Conservation (phyloP, 208 protist species). For the Crithidia thermophila region DNA sequence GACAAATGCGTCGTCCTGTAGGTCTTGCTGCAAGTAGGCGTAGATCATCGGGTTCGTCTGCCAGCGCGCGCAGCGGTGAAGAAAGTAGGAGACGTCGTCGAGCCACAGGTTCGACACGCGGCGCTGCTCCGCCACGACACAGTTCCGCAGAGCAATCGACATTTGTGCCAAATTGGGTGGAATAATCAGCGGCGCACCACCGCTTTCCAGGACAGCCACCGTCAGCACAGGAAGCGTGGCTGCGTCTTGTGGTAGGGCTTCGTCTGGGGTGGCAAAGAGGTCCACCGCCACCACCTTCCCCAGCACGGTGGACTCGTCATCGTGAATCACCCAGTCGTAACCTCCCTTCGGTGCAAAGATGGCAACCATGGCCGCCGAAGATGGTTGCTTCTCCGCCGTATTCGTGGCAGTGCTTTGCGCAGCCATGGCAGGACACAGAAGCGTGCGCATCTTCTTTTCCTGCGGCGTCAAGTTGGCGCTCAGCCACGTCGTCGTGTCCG, state of each 20-base stretch:
- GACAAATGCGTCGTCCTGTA: slow-evolving; percentile 80
- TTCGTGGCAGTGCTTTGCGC: too few species aligned
- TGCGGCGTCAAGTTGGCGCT: not conserved
- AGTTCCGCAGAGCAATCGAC: slow-evolving; percentile 78
- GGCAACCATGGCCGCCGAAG: slow-evolving; percentile 70
- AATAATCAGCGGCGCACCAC: slow-evolving; percentile 73
- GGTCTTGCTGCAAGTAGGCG: slow-evolving; percentile 75
- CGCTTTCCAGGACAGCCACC: slow-evolving; percentile 76
- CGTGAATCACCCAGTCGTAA: slow-evolving; percentile 93
- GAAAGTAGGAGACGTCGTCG: slow-evolving; percentile 91
- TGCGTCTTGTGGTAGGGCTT: slow-evolving; percentile 76
- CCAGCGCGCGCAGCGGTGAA: slow-evolving; percentile 75
- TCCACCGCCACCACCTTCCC: slow-evolving; percentile 69
- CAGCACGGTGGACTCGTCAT: slow-evolving; percentile 67
- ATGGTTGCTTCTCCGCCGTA: too few species aligned
- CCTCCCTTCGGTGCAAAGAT: slow-evolving; percentile 77
- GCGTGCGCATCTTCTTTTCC: not conserved
- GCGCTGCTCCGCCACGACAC: slow-evolving; percentile 87
- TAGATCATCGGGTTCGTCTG: slow-evolving; percentile 80
- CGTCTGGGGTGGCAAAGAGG: slow-evolving; percentile 79
- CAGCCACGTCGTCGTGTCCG: slow-evolving; percentile 4
- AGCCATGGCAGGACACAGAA: slow-evolving; percentile 10
- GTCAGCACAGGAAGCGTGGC: slow-evolving; percentile 73
- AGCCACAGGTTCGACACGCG: slow-evolving; percentile 79
- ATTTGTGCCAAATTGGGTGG: slow-evolving; percentile 85